Percentiles rank a stretch among this genome's conserved stretches.
Conservation (phyloP, 352 stramenopile species). For the Globisporangium mamillatum region DNA sequence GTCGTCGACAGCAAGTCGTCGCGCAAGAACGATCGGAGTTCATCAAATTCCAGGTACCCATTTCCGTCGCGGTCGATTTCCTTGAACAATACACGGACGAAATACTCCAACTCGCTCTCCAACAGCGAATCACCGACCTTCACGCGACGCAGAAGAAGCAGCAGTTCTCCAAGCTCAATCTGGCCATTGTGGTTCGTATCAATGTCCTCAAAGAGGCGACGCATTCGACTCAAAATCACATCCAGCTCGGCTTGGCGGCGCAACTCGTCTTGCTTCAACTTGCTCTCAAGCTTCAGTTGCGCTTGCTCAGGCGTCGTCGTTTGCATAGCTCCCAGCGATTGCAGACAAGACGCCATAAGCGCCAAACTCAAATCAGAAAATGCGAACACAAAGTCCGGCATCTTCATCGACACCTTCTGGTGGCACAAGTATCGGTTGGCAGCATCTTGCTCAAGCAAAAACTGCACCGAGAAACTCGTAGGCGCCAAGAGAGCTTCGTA, state of each 20-base stretch:
- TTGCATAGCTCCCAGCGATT: conserved; percentile 48
- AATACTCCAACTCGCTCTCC: conserved; percentile 61
- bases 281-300: conserved; percentile 49
- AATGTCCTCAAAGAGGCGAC: conserved; percentile 69
- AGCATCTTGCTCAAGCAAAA: conserved; percentile 48
- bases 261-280: conserved; percentile 51
- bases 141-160: conserved; percentile 57
- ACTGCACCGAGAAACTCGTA: conserved; percentile 42
- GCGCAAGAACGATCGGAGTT: conserved; percentile 84
- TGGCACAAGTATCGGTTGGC: conserved; percentile 35
- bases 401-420: conserved; percentile 51
- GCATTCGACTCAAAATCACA: conserved; percentile 46
- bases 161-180: conserved; percentile 61
- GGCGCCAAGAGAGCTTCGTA: conserved; percentile 46
- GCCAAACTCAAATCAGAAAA: conserved; percentile 72
- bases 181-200: conserved; percentile 62
- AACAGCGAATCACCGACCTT: conserved; percentile 66
- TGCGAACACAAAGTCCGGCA: conserved; percentile 61
- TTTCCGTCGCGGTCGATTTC: conserved; percentile 93
- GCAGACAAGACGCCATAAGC: conserved; percentile 50
- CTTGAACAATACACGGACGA: conserved; percentile 66
- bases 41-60: conserved; percentile 93
- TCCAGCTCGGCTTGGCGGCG: conserved; percentile 53
- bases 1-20: conserved; percentile 37
- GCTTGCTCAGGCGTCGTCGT: conserved; percentile 63